These are phyloP conservation scores for Leccinum griseonigrum DNA, from an alignment of 1,284 basidiomycete species.

Conservation along the genomic window DNA sequence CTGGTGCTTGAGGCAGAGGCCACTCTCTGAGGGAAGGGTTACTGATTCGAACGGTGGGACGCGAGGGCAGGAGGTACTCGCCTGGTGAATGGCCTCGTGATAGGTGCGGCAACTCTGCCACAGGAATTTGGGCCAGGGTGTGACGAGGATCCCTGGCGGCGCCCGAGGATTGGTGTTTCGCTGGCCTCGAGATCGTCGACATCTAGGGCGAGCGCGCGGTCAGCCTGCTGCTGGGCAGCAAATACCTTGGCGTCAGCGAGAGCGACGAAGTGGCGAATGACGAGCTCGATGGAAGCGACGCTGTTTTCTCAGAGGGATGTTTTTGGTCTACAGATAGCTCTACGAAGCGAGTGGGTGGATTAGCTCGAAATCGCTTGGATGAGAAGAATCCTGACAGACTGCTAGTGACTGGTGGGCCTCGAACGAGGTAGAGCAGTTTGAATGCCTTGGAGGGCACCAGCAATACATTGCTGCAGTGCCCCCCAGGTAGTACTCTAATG, in stretches of 20 bases:
- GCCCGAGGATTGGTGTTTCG: too few relatives aligned
- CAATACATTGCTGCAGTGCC: too few relatives aligned
- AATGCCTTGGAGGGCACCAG: too few relatives aligned
- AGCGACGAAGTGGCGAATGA: constrained; percentile 88
- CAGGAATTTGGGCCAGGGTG: constrained; percentile 96
- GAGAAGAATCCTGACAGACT: too few relatives aligned
- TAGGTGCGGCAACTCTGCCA: constrained; percentile 99
- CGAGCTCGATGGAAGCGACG: constrained; percentile 92
- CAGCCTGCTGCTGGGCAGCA: constrained; percentile 84
- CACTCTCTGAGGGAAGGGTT: constrained; percentile 65
- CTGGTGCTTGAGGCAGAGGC: constrained; percentile 92
- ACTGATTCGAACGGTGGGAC: not conserved
- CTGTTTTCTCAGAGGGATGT: too few relatives aligned
- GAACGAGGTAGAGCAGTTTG: too few relatives aligned
- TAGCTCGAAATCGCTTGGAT: too few relatives aligned
- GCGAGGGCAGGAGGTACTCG: constrained; percentile 37
- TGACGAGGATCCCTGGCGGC: constrained; percentile 54
- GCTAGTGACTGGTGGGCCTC: too few relatives aligned
- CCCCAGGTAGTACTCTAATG: too few relatives aligned
- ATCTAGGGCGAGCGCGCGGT: constrained; percentile 68
- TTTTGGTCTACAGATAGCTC: too few relatives aligned
- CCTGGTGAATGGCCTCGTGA: constrained; percentile 98
- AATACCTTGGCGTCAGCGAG: constrained; percentile 86
- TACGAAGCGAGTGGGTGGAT: too few relatives aligned
- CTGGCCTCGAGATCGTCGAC: constrained; percentile 89